Evolutionary conservation across 495 filamentous ascomycete genomes (phyloP).

Genomic region (Trichoderma asperelloides): DNA sequence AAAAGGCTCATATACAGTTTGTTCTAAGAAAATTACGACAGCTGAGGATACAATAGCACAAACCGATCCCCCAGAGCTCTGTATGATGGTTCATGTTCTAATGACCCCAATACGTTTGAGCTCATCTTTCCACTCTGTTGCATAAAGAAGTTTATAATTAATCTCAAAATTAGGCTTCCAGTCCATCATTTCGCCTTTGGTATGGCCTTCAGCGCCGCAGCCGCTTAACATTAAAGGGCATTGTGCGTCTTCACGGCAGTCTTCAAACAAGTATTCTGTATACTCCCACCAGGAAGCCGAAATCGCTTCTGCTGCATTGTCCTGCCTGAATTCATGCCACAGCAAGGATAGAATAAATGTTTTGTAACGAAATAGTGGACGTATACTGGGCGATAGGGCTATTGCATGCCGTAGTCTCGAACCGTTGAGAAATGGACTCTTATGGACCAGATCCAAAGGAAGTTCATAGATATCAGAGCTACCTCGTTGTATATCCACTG

Average conservation of each 20-base stretch:
- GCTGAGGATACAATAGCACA: too few relatives aligned
- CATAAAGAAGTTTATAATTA: background rate
- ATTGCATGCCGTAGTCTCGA: background rate
- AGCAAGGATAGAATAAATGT: background rate
- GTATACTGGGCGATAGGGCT: background rate
- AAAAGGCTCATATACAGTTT: too few relatives aligned
- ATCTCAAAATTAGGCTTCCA: background rate
- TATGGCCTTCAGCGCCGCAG: background rate
- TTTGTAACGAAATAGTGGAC: background rate
- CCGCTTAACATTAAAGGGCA: background rate
- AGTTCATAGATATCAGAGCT: background rate
- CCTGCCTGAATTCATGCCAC: background rate
- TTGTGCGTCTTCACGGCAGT: background rate
- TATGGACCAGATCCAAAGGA: background rate
- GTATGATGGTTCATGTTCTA: background rate
- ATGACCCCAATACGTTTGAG: background rate
- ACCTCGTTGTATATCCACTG: background rate
- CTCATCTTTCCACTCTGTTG: background rate
- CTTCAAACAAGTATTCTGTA: background rate
- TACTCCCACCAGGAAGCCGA: background rate
- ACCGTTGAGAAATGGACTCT: background rate
- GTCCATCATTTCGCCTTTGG: background rate
- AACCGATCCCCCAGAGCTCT: too few relatives aligned
- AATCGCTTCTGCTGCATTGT: background rate
- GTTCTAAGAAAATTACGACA: too few relatives aligned